A percentile compares a stretch with the other conserved stretches of the same genome.
Conservation (phyloP, 2,329 filamentous ascomycete species). For the Sporothrix phasma region DNA sequence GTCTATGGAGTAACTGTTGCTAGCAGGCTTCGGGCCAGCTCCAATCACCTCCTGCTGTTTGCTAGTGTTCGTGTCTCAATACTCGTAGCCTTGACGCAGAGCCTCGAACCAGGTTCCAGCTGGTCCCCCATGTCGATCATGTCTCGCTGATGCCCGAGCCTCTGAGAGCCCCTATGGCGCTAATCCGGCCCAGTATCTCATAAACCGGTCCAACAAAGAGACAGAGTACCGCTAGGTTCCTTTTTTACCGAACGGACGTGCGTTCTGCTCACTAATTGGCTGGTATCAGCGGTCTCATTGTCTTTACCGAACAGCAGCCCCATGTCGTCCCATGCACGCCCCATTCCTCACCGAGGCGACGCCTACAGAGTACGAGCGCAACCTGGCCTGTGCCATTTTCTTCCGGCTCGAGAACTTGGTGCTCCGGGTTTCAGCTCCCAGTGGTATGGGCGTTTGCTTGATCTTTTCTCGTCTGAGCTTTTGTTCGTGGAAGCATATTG, state of each 20-base stretch:
- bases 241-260: not conserved
- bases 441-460: not conserved
- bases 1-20: too few relatives aligned
- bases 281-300: too few relatives aligned
- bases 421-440: not conserved
- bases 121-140: not conserved
- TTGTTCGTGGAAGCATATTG: not conserved
- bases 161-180: not conserved
- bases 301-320: not conserved
- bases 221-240: not conserved
- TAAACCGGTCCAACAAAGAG: not conserved
- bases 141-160: slow-evolving; percentile 4
- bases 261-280: not conserved
- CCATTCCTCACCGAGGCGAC: not conserved
- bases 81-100: not conserved
- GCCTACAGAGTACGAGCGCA: too few relatives aligned
- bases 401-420: not conserved
- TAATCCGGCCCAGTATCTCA: not conserved
- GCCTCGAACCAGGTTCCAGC: not conserved
- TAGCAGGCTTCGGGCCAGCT: too few relatives aligned
- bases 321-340: not conserved
- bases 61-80: not conserved
- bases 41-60: not conserved
- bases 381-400: not conserved
- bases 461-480: not conserved